A percentile compares a stretch with the other conserved stretches of the same genome.
Conservation (phyloP, 2,329 filamentous ascomycete species). For the Fusarium neocosmosporiellum region DNA sequence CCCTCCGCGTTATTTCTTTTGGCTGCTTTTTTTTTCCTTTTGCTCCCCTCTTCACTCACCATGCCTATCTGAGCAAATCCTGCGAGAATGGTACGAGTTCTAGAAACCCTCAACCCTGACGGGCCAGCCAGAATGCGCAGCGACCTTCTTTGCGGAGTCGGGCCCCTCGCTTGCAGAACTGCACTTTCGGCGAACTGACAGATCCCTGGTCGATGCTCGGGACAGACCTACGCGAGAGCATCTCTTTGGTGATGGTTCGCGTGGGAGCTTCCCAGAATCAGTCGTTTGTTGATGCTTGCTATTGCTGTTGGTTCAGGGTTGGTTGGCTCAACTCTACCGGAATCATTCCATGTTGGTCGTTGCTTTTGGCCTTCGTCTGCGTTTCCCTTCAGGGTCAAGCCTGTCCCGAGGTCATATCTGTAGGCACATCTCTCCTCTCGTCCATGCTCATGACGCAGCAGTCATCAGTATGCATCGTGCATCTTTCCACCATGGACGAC, state of each 20-base stretch:
- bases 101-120: not conserved
- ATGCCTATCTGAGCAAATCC: not conserved
- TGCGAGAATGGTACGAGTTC: conserved; percentile 11
- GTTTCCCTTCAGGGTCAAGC: not conserved
- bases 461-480: not conserved
- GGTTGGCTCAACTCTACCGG: not conserved
- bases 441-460: not conserved
- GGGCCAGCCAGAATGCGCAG: not conserved
- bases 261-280: not conserved
- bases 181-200: not conserved
- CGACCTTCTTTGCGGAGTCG: not conserved
- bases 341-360: not conserved
- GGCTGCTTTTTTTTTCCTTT: not conserved
- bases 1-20: not conserved
- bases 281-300: not conserved
- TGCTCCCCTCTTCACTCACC: not conserved
- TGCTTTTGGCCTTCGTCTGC: not conserved
- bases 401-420: not conserved
- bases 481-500: conserved; percentile 13
- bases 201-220: not conserved
- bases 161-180: not conserved
- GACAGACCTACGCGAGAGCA: not conserved
- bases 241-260: not conserved
- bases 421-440: not conserved
- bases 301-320: not conserved